Base-by-base conservation (phyloP, 805 yeast species). In the Saccharomycopsis selenospora region DNA sequence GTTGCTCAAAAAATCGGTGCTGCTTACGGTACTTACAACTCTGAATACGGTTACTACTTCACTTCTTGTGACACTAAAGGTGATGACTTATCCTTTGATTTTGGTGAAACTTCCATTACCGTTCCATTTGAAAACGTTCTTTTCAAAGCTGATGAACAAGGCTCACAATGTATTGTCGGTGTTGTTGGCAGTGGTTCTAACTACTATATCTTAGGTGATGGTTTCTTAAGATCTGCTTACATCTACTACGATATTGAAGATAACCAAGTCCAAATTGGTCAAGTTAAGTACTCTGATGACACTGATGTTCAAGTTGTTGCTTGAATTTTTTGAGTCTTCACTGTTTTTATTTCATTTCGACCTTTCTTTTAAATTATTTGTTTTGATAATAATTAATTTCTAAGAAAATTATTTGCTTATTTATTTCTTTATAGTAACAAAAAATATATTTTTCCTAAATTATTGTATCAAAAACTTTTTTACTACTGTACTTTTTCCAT, bases 181-280 rank as follows among this genome's bases (percentile, higher is more conserved):
- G 48, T 49, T 22, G 25, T 46, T 44, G 46, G 36, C 33, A 43
- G 47, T 25, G 42, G 45, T 7, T 25, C 53, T 14, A 24, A 49
- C 28, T 49, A 52, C 48, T 52, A 52, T 17, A 66, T 77, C 43
- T 63, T 80, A 40, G 86, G 85, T 43, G 84, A 78, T 33, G 38
- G 38, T 20, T 33, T 33, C 38, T 33, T 33, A 20, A 33, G 38
- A 33, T 33, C 38, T 33, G 38, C 38, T 5, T 33, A 33, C 38
- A 33, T 33, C 38, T 33, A 33, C 18, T 33, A 33, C 38, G 38
- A 33, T 33, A 7, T 33, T 14, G 38, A 33, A 14, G 38, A 33
- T 14, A 33, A 20, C 17, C 38, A 33, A 33, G 38, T 33, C 18
- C 38, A 33, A 14, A 33, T 33, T 10, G 38, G 20, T 33, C 38